Evolutionary conservation across 768 basidiomycete genomes (phyloP).

Genomic region (Panellus pusillus): DNA sequence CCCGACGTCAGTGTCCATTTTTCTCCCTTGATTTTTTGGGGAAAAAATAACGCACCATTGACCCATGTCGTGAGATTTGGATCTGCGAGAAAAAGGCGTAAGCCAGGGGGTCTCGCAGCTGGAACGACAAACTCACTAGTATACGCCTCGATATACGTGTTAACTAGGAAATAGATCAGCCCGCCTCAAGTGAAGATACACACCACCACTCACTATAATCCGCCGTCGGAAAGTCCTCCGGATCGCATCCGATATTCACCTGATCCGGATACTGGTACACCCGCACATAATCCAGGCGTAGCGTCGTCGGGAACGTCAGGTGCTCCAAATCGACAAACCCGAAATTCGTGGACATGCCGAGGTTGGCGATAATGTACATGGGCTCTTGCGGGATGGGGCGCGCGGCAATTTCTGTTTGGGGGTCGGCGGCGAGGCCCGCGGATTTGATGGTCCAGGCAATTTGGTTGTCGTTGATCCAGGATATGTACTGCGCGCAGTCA

Average conservation of each 20-base stretch:
- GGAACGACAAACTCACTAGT: conserved; percentile 26
- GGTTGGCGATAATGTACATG: conserved; percentile 83
- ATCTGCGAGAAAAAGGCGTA: conserved; percentile 22
- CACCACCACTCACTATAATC: conserved; percentile 66
- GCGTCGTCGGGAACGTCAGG: conserved; percentile 64
- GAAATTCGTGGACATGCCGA: conserved; percentile 84
- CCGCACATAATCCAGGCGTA: conserved; percentile 53
- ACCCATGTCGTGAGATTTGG: conserved; percentile 46
- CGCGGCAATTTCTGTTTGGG: conserved; percentile 42
- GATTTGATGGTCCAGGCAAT: conserved; percentile 62
- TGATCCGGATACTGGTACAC: conserved; percentile 68
- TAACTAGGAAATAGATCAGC: background rate
- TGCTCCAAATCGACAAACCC: conserved; percentile 66
- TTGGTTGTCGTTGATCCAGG: conserved; percentile 59
- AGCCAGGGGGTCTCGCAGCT: too few relatives aligned
- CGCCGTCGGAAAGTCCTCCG: conserved; percentile 64
- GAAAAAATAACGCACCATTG: conserved; percentile 27
- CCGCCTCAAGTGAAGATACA: conserved; percentile 63
- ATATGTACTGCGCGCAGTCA: conserved; percentile 53
- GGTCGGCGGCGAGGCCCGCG: conserved; percentile 54
- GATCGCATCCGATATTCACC: conserved; percentile 76
- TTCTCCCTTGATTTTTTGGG: too few relatives aligned
- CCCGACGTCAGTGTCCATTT: too few relatives aligned
- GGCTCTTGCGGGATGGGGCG: conserved; percentile 65
- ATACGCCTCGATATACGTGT: conserved; percentile 55